These are phyloP conservation scores for Chlamydomonas schloesseri DNA, from an alignment of 139 green algal genomes.

Conservation along the genomic window DNA sequence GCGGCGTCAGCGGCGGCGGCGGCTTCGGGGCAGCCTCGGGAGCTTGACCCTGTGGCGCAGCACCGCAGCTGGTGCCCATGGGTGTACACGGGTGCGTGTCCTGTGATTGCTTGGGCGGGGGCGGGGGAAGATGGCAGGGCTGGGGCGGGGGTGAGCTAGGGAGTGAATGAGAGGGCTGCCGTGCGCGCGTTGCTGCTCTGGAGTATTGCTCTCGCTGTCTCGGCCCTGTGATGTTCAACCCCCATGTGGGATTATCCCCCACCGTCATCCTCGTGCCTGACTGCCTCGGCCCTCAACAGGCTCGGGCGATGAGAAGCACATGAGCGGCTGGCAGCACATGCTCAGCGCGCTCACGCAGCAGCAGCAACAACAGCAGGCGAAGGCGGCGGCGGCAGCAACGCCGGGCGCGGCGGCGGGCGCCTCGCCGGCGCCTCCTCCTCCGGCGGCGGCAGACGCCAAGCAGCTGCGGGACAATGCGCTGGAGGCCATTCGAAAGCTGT, in stretches of 20 bases:
- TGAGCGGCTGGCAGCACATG: slow-evolving; percentile 51
- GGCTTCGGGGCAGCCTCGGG: not conserved
- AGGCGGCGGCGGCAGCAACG: not conserved
- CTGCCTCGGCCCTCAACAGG: not conserved
- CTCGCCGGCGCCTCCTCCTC: too few species aligned
- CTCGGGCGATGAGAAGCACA: not conserved
- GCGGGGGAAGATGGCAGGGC: not conserved
- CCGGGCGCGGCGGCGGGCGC: not conserved
- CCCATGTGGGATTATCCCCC: too few species aligned
- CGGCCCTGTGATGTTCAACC: too few species aligned
- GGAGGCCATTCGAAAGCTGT: slow-evolving; percentile 4
- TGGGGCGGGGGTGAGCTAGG: not conserved
- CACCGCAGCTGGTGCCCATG: slow-evolving; percentile 52
- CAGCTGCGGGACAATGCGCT: not conserved
- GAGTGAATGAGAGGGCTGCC: too few species aligned
- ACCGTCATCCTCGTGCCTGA: too few species aligned
- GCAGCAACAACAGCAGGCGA: not conserved
- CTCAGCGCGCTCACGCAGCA: slow-evolving; percentile 21
- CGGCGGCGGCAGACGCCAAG: not conserved
- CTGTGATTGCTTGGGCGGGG: not conserved
- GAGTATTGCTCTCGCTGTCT: too few species aligned
- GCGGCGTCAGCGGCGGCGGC: not conserved
- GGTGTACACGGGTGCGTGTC: slow-evolving; percentile 43
- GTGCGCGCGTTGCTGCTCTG: too few species aligned
- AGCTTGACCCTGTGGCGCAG: slow-evolving; percentile 36